Evolutionary conservation across 2,329 filamentous ascomycete genomes (phyloP), one percentile per base, ranked within the genome.

Genomic region (Pestalotiopsis sp.): DNA sequence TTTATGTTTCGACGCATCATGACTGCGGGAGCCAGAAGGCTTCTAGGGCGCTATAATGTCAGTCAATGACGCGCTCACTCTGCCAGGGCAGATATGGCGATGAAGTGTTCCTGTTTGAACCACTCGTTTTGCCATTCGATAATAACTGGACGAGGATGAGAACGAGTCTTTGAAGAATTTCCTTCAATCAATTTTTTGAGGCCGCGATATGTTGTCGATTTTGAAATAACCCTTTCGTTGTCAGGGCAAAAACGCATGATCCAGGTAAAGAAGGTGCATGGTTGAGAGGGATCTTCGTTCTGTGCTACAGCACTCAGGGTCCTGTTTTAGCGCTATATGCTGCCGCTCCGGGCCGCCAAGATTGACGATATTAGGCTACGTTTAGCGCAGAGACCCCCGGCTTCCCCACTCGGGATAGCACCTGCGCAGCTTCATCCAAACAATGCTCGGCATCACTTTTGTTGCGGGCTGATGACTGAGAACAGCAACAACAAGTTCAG

Each of bases 51-150:
- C 35, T 22, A 56, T 61, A 17, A 20, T 52, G 38, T 62, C 48
- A 56, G 44, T 30, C 56, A n/a, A 72, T 71, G 70, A 71, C 68
- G 71, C 63, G 67, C 63, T 70, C 68, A 71, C 55, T 69, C 10
- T 52, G 17, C 9, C 20, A 20, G n/a, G 44, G 20, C 44, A 52
- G n/a, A 52, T 9, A 17, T 52, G 44, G 17, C 44, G 20, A n/a
- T 52, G 17, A 20, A 52, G 17, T 4, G 17, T 52, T n/a, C 14
- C 6, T 9, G 9, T 52, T 14, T 52, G 6, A 52, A 17, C n/a
- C 14, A 14, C 44, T 52, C 20, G 17, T 9, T 3, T 9, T 20
- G 44, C 44, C 44, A 52, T 22, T 52, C 44, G 1, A 10, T n/a
- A n/a, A 5, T 9, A 20, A 52, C 1, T 52, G 20, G 3, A 22